Evolutionary conservation across 2,329 filamentous ascomycete genomes (phyloP), one percentile per base, ranked within the genome.

Genomic region (Fusarium sp.): DNA sequence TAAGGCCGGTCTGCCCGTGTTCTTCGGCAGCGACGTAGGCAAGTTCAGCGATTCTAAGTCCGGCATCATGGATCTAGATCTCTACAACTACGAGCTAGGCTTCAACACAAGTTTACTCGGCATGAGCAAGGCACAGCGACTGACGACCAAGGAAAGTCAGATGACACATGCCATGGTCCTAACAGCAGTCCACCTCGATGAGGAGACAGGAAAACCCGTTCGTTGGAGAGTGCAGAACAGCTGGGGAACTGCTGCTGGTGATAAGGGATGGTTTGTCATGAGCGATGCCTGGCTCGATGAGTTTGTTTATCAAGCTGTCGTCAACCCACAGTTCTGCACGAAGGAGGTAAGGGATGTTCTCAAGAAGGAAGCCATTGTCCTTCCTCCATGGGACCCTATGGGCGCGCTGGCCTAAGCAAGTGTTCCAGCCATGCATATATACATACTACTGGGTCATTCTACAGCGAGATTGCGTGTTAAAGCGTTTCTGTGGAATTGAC

Each of bases 111-210:
- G 83, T 56, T 82, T 96, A 23, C 84, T 95, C 10, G 88, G 87
- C 19, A 85, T 96, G 86, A 87, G 82, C 73, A 97, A 97, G 79
- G 90, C 91, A 1, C 86, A 93, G 72, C 83, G 93, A 5, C 81
- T 97, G 45, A 82, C 86, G 72, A 90, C 90, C 1, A 89, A 92
- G 13, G 93, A 96, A 80, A 90, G 87, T 54, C 85, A 87, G 50
- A 96, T 97, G 93, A 97, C 93, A 1, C 94, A 97, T 74, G 94
- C 94, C 6, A 97, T 97, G 94, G 92, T 96, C 0, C 79, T 97
- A 65, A 97, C 93, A 4, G 94, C 88, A 1, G 94, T 97, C 45
- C 93, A 97, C 75, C 77, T 96, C 4, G 90, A 92, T 62, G 82
- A 85, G 27, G 80, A 87, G 61, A 79, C 77, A 2, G 89, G 87